phyloP scores from a whole-genome alignment of 2,329 filamentous ascomycete genomes.

The Coniochaeta sp. region DNA sequence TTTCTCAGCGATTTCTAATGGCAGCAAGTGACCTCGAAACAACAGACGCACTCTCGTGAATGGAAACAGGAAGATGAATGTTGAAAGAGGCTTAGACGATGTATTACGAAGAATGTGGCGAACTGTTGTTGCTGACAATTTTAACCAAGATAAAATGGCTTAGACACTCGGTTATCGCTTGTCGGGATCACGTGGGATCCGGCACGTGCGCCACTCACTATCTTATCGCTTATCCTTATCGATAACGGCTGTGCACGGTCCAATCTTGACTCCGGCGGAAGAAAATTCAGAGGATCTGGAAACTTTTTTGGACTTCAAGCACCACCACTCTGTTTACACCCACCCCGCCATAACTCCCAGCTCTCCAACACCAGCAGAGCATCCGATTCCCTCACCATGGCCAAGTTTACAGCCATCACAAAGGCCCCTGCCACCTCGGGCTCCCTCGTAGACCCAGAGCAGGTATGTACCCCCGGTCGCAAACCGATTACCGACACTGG shows the following conservation, averaged over 20 bases:
- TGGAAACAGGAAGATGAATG: too few species aligned
- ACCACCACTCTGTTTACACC: neutral
- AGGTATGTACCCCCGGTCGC: constrained; percentile 15
- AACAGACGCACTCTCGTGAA: too few species aligned
- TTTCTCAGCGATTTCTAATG: neutral
- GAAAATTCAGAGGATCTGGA: neutral
- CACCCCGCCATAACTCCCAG: neutral
- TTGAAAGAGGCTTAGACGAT: neutral
- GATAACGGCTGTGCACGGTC: too few species aligned
- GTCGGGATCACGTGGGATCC: too few species aligned
- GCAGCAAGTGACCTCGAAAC: too few species aligned
- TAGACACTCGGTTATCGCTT: too few species aligned
- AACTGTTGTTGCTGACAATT: too few species aligned
- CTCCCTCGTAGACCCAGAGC: constrained; percentile 27
- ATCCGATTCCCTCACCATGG: constrained; percentile 20
- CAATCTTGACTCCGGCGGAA: too few species aligned
- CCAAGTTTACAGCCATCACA: constrained; percentile 23
- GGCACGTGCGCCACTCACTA: too few species aligned
- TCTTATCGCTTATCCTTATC: too few species aligned
- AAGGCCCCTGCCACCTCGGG: constrained; percentile 20
- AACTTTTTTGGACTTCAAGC: neutral
- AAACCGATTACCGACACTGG: neutral
- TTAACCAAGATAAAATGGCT: too few species aligned
- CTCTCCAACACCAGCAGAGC: neutral
- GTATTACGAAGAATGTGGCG: neutral